Base-by-base conservation (phyloP, 2,329 filamentous ascomycete species). In the Ophiostoma ulmi region DNA sequence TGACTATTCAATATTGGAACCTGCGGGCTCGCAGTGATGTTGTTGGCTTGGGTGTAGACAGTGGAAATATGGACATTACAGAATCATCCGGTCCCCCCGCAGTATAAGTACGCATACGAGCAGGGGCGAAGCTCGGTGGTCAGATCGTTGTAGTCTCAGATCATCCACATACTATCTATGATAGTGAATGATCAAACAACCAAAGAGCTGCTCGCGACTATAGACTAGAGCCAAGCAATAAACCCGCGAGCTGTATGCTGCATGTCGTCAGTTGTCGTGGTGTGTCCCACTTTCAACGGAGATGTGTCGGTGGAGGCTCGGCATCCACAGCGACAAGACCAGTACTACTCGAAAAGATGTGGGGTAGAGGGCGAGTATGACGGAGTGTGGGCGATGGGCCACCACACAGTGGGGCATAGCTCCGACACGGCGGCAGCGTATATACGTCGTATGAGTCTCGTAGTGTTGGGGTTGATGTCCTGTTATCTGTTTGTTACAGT, bases 301-400 rank as follows among this genome's bases (percentile, higher is more conserved):
- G 73, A 74, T 72, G 72, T 69, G 69, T 74, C 73, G 73, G 73
- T 44, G 68, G 38, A 72, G 69, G 52, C 39, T 74, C 73, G 73
- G 73, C 14, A 72, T 73, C 48, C 61, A 39, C 52, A 58, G 44
- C 1, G 6, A 22, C 52, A 26, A 17, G 10, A 26, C 52, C n/a
- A 58, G 22, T 48, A 13, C 52, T 44, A 44, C 52, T 58, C 52
- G 52, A 58, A 31, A 58, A 58, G 20, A 31, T 58, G 72, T 74
- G 73, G 73, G 72, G 72, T 69, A 71, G 41, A 36, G 63, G 70
- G 64, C 13, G 17, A 36, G 31, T 17, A 36, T 36, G 61, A 38
- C 61, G 61, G 61, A 26, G 61, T 20, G 61, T 26, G 61, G 61
- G 31, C 20, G 13, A n/a, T 58, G 52, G 52, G 6, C 48, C 48